phyloP scores from a whole-genome alignment of 257 asterid genomes.

The Solanum tacnaense region DNA sequence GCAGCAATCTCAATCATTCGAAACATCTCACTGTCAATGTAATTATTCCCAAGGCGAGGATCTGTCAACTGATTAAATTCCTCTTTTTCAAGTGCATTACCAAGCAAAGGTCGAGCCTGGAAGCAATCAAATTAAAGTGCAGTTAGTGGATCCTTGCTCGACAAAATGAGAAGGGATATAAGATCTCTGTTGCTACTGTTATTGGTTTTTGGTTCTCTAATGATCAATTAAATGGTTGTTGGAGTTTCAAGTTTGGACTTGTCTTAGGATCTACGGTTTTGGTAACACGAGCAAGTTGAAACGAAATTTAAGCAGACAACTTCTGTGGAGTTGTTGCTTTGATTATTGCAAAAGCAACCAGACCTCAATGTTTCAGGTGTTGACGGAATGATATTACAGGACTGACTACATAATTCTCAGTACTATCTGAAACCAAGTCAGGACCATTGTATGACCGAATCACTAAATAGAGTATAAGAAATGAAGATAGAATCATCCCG shows the following conservation, averaged over 20 bases:
- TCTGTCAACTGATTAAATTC: slow-evolving; percentile 57
- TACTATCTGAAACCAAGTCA: not conserved
- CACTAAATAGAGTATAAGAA: not conserved
- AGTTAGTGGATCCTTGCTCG: not conserved
- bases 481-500: not conserved
- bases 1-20: slow-evolving; percentile 76
- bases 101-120: slow-evolving; percentile 86
- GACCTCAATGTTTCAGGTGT: not conserved
- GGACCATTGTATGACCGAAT: not conserved
- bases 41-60: slow-evolving; percentile 60
- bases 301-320: not conserved
- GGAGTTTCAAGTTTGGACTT: not conserved
- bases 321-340: not conserved
- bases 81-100: slow-evolving; percentile 51
- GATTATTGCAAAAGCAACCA: not conserved
- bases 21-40: slow-evolving; percentile 51
- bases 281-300: not conserved
- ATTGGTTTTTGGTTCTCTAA: not conserved
- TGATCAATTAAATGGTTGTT: not conserved
- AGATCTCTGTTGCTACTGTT: not conserved
- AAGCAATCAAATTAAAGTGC: not conserved
- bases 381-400: not conserved
- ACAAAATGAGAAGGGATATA: not conserved
- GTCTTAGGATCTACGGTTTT: not conserved
- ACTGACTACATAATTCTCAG: not conserved